Conservation (phyloP, 2,329 filamentous ascomycete species). For the Hymenoscyphus albidus region DNA sequence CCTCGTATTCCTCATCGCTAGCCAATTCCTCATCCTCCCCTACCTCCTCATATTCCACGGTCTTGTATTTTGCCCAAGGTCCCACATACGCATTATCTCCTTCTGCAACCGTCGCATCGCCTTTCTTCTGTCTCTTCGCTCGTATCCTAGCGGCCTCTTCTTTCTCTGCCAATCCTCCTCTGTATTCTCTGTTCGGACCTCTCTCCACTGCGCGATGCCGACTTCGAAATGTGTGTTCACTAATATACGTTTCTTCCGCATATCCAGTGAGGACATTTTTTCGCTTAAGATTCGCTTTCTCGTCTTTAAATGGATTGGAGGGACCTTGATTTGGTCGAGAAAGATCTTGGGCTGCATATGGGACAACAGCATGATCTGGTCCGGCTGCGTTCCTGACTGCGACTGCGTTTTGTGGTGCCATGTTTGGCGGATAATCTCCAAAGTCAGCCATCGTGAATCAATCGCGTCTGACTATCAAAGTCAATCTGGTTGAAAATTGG, state of each 20-base stretch:
- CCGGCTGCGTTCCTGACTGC: slow-evolving; percentile 53
- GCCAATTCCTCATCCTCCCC: slow-evolving; percentile 69
- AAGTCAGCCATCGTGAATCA: slow-evolving; percentile 53
- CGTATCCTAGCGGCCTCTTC: slow-evolving; percentile 65
- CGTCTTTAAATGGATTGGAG: slow-evolving; percentile 69
- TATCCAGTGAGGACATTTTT: slow-evolving; percentile 82
- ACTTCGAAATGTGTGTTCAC: slow-evolving; percentile 82
- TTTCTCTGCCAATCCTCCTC: slow-evolving; percentile 58
- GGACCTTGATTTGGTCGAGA: slow-evolving; percentile 64
- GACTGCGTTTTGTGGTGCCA: slow-evolving; percentile 61
- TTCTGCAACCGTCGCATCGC: slow-evolving; percentile 77
- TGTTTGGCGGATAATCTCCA: slow-evolving; percentile 61
- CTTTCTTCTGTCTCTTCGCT: slow-evolving; percentile 78
- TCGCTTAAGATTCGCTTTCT: slow-evolving; percentile 59
- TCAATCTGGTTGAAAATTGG: background rate
- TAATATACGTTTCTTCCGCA: slow-evolving; percentile 84
- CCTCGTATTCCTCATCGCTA: slow-evolving; percentile 75
- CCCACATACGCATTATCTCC: slow-evolving; percentile 87
- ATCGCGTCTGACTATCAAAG: background rate
- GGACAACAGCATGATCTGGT: slow-evolving; percentile 57
- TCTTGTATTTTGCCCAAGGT: slow-evolving; percentile 84
- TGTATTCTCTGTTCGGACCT: slow-evolving; percentile 53
- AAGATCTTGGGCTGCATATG: slow-evolving; percentile 70
- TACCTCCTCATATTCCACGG: slow-evolving; percentile 69
- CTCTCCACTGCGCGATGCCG: slow-evolving; percentile 82